Percentiles rank a stretch among this genome's conserved stretches.
Conservation (phyloP, 768 basidiomycete species). For the Hericium rajendrae region DNA sequence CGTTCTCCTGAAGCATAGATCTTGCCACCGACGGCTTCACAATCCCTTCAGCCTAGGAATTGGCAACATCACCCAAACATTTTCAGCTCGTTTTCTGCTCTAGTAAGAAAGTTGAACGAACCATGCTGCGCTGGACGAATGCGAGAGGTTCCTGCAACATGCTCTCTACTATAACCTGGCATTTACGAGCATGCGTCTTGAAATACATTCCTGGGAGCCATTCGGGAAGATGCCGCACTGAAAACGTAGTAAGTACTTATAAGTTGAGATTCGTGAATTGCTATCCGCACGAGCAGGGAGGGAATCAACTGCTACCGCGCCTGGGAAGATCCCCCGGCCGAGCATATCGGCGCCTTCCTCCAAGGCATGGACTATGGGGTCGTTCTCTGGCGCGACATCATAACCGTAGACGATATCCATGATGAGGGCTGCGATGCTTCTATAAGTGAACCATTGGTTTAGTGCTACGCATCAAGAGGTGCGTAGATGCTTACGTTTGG, state of each 20-base stretch:
- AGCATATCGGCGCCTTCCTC: neutral
- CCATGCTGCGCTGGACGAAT: too few relatives aligned
- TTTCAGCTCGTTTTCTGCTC: too few relatives aligned
- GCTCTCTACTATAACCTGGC: neutral
- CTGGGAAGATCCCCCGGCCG: neutral
- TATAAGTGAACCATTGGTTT: neutral
- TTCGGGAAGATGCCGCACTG: neutral
- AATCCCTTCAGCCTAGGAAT: too few relatives aligned
- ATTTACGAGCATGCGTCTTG: neutral
- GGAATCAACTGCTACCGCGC: neutral
- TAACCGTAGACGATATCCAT: neutral
- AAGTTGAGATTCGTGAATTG: neutral
- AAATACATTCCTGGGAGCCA: neutral
- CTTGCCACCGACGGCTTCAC: too few relatives aligned
- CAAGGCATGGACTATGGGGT: neutral
- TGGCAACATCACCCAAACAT: too few relatives aligned
- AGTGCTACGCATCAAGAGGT: neutral
- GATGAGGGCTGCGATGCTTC: neutral
- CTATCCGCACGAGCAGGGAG: neutral
- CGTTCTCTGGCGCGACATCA: neutral
- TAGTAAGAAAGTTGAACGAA: too few relatives aligned
- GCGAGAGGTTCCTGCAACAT: too few relatives aligned
- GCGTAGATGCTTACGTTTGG: neutral
- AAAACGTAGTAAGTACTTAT: neutral
- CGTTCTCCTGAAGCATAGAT: too few relatives aligned